phyloP scores from a whole-genome alignment of 2,329 filamentous ascomycete genomes.

The Curvularia hawaiiensis region DNA sequence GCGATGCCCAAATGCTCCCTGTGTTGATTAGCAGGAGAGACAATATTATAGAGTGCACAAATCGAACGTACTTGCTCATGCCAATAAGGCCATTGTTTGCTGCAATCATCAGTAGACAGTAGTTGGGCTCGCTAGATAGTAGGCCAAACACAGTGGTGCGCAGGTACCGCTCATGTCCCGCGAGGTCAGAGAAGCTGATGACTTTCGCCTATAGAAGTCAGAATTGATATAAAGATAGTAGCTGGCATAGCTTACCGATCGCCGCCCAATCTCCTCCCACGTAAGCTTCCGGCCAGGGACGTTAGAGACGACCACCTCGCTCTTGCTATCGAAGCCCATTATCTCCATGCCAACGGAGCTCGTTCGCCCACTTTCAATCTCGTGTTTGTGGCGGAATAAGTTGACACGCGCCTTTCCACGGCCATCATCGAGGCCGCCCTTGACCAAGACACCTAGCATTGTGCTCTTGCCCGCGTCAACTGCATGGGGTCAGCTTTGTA shows the following conservation, averaged over 20 bases:
- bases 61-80: slow-evolving; percentile 73
- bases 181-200: slow-evolving; percentile 93
- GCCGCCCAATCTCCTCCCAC: slow-evolving; percentile 97
- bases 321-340: slow-evolving; percentile 91
- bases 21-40: background rate
- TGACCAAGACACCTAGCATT: slow-evolving; percentile 92
- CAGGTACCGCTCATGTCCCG: slow-evolving; percentile 93
- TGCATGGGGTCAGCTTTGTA: slow-evolving; percentile 38
- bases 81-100: slow-evolving; percentile 97
- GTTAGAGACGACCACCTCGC: slow-evolving; percentile 80
- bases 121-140: slow-evolving; percentile 92
- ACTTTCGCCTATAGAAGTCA: slow-evolving; percentile 71
- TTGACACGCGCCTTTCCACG: slow-evolving; percentile 93
- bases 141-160: slow-evolving; percentile 96
- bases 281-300: slow-evolving; percentile 85
- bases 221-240: background rate
- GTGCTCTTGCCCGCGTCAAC: slow-evolving; percentile 98
- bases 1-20: slow-evolving; percentile 93
- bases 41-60: background rate
- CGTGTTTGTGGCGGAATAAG: slow-evolving; percentile 96
- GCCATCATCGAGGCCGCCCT: slow-evolving; percentile 93
- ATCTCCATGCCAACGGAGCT: slow-evolving; percentile 97
- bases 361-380: slow-evolving; percentile 92
- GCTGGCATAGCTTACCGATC: slow-evolving; percentile 61
- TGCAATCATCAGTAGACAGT: slow-evolving; percentile 97